These are phyloP conservation scores for Abrus pulchellus DNA, from an alignment of 306 rosid genomes.

Conservation along the genomic window DNA sequence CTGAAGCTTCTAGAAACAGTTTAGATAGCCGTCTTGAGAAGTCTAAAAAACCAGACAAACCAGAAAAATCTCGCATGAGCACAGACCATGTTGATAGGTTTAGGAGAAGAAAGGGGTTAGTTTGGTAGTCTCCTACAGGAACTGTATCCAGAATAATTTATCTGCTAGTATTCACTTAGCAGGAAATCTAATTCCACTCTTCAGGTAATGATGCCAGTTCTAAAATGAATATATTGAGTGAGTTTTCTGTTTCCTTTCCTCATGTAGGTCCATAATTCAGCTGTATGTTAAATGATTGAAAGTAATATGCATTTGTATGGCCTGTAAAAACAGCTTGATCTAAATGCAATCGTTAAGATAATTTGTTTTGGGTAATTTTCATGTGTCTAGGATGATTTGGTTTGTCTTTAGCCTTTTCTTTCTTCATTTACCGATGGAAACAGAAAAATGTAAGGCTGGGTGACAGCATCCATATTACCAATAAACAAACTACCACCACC, in stretches of 20 bases:
- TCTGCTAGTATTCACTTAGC: constrained; percentile 49
- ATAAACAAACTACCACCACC: neutral
- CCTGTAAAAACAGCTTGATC: constrained; percentile 58
- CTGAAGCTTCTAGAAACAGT: constrained; percentile 96
- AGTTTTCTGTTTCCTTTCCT: constrained; percentile 34
- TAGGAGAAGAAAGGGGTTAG: constrained; percentile 83
- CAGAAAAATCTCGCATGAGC: constrained; percentile 96
- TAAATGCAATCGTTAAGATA: constrained; percentile 43
- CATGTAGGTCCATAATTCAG: constrained; percentile 39
- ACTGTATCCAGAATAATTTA: constrained; percentile 61
- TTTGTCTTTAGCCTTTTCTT: neutral
- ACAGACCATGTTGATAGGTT: constrained; percentile 92
- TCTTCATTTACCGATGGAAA: neutral
- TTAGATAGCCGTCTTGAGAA: constrained; percentile 96
- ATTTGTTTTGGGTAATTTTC: constrained; percentile 33
- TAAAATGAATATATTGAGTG: constrained; percentile 55
- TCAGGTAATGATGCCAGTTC: constrained; percentile 52
- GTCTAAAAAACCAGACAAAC: constrained; percentile 76
- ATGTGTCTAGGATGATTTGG: neutral
- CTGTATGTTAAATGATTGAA: constrained; percentile 57
- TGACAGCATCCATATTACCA: constrained; percentile 1
- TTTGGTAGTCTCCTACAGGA: constrained; percentile 70
- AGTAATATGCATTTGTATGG: constrained; percentile 50
- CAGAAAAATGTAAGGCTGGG: neutral
- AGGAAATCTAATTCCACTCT: constrained; percentile 51